phyloP scores from a whole-genome alignment of 331 rosid species.

The Malus hybrid region DNA sequence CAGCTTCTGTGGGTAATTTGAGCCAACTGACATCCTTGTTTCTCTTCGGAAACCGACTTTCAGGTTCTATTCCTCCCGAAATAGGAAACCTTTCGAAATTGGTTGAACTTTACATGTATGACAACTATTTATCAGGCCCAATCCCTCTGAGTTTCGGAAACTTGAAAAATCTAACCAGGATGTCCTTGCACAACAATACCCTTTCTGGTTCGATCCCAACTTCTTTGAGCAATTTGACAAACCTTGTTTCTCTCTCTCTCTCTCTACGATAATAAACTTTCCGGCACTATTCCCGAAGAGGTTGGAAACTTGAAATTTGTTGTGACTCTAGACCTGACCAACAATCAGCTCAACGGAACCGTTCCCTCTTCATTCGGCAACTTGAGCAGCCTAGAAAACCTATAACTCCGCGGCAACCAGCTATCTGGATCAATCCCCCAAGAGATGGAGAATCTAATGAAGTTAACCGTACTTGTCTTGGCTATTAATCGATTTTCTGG shows the following conservation, averaged over 20 bases:
- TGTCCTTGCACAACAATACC: neutral
- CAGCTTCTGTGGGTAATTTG: neutral
- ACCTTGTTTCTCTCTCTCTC: neutral
- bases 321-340: too few relatives aligned
- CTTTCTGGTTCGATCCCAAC: neutral
- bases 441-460: conserved; percentile 2
- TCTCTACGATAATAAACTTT: too few relatives aligned
- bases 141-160: neutral
- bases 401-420: neutral
- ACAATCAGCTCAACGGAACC: too few relatives aligned
- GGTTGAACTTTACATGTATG: neutral
- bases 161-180: neutral
- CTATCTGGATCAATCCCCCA: neutral
- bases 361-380: too few relatives aligned
- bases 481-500: conserved; percentile 2
- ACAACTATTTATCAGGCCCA: neutral
- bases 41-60: neutral
- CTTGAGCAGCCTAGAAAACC: neutral
- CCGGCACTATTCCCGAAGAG: too few relatives aligned
- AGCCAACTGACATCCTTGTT: neutral
- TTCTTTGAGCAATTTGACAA: neutral
- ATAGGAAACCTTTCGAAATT: neutral
- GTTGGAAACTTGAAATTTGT: too few relatives aligned
- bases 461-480: conserved; percentile 1
- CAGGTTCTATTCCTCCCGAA: neutral